These are phyloP conservation scores for Suillus weaverae DNA, from an alignment of 768 basidiomycete genomes.

Conservation along the genomic window DNA sequence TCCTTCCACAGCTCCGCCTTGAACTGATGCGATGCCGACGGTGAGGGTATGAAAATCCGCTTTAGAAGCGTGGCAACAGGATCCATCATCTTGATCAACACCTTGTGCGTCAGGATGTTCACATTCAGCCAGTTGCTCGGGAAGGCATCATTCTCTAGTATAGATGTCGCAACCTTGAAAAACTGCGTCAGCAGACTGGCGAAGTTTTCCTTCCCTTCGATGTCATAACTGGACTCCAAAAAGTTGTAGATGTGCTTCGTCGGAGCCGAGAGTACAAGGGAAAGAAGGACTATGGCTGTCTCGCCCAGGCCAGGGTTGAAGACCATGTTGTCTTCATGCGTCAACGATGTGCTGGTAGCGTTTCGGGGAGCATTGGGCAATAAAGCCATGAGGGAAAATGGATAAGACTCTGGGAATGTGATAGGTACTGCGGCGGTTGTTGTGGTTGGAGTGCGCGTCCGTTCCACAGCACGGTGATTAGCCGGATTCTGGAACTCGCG, in stretches of 20 bases:
- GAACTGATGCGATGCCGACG: conserved; percentile 64
- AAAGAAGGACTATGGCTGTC: conserved; percentile 80
- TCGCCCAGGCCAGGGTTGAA: conserved; percentile 85
- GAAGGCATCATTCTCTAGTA: conserved; percentile 86
- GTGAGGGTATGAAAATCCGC: conserved; percentile 75
- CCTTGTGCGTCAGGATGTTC: conserved; percentile 84
- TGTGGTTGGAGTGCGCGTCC: conserved; percentile 58
- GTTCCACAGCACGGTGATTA: conserved; percentile 69
- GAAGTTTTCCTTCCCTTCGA: conserved; percentile 85
- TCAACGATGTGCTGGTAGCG: conserved; percentile 39
- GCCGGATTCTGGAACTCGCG: conserved; percentile 73
- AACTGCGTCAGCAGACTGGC: conserved; percentile 68
- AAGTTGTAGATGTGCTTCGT: conserved; percentile 75
- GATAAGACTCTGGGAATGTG: conserved; percentile 92
- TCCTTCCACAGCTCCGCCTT: conserved; percentile 80
- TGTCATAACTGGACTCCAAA: conserved; percentile 77
- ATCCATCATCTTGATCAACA: conserved; percentile 86
- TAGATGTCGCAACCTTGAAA: conserved; percentile 79
- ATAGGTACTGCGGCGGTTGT: conserved; percentile 63
- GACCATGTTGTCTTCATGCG: conserved; percentile 47
- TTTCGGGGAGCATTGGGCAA: conserved; percentile 55
- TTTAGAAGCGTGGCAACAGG: conserved; percentile 77
- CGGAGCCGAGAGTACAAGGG: conserved; percentile 78
- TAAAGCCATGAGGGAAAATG: conserved; percentile 77
- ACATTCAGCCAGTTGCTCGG: conserved; percentile 91